Percentiles rank a stretch among this genome's conserved stretches.
Conservation (phyloP, 176 grass and related monocot genomes). For the Hyparrhenia diplandra region DNA sequence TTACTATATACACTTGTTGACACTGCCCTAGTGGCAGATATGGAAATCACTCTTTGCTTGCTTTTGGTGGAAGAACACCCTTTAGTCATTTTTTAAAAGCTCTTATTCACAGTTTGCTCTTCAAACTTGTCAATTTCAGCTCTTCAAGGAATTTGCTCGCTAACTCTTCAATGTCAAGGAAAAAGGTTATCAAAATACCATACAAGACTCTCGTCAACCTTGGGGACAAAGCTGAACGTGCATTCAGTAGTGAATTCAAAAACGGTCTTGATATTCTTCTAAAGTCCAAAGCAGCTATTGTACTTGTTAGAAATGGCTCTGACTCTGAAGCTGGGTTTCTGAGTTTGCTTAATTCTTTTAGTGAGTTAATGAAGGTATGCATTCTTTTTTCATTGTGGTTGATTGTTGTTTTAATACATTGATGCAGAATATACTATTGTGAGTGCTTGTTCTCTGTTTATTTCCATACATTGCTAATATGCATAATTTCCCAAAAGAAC, state of each 20-base stretch:
- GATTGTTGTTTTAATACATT: background rate
- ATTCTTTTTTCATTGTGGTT: background rate
- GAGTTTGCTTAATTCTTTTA: slow-evolving; percentile 39
- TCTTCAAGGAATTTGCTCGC: slow-evolving; percentile 34
- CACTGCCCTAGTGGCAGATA: background rate
- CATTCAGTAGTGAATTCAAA: slow-evolving; percentile 49
- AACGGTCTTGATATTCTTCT: slow-evolving; percentile 54
- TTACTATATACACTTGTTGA: background rate
- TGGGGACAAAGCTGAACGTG: slow-evolving; percentile 49
- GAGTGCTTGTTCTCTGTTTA: background rate
- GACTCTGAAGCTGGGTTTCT: slow-evolving; percentile 45
- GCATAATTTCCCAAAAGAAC: background rate
- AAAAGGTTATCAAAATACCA: slow-evolving; percentile 54
- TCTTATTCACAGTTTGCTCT: slow-evolving; percentile 27
- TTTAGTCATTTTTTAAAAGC: background rate
- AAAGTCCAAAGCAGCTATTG: slow-evolving; percentile 70
- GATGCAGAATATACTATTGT: background rate
- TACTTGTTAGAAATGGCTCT: slow-evolving; percentile 55
- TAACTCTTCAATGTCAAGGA: slow-evolving; percentile 40
- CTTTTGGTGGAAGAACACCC: background rate
- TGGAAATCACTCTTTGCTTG: background rate
- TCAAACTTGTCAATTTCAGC: slow-evolving; percentile 52
- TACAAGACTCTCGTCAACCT: slow-evolving; percentile 26
- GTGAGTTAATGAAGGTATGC: slow-evolving; percentile 47
- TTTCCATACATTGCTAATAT: background rate